Conservation (phyloP, 306 rosid genomes). For the Oxytropis ochrocephala region DNA sequence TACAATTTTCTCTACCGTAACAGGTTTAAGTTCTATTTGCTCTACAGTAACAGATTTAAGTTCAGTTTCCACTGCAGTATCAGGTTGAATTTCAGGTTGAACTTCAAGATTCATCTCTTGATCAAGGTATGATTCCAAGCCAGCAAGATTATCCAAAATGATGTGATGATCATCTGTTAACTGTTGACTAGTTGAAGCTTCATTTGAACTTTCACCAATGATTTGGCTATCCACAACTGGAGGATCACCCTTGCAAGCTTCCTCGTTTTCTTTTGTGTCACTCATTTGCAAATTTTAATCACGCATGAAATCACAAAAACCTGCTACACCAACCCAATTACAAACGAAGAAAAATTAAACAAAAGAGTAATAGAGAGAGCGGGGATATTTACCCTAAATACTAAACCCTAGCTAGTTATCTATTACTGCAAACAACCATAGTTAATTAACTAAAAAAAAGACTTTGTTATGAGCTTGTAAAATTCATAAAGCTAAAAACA, state of each 20-base stretch:
- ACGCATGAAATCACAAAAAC: conserved; percentile 19
- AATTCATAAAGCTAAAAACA: neutral
- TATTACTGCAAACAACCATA: neutral
- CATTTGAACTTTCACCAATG: neutral
- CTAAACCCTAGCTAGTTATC: conserved; percentile 30
- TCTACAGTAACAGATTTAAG: conserved; percentile 2
- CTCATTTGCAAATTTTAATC: conserved; percentile 46
- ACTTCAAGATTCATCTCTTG: conserved; percentile 6
- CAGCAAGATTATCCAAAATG: neutral
- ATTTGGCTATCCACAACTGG: neutral
- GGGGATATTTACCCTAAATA: neutral
- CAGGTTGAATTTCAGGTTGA: neutral
- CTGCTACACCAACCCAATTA: conserved; percentile 19
- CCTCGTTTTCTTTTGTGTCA: conserved; percentile 44
- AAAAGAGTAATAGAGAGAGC: neutral
- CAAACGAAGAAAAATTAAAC: neutral
- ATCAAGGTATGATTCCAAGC: neutral
- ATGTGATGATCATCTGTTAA: neutral
- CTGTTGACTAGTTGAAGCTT: neutral
- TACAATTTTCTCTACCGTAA: conserved; percentile 9
- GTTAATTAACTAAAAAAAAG: neutral
- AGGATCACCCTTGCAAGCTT: conserved; percentile 19
- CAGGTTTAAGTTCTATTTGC: neutral
- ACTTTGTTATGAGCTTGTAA: neutral
- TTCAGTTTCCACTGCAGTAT: conserved; percentile 19